A percentile compares a stretch with the other conserved stretches of the same genome.
Evolutionary conservation across 495 filamentous ascomycete genomes (phyloP).

Genomic region (Trichoderma virens): DNA sequence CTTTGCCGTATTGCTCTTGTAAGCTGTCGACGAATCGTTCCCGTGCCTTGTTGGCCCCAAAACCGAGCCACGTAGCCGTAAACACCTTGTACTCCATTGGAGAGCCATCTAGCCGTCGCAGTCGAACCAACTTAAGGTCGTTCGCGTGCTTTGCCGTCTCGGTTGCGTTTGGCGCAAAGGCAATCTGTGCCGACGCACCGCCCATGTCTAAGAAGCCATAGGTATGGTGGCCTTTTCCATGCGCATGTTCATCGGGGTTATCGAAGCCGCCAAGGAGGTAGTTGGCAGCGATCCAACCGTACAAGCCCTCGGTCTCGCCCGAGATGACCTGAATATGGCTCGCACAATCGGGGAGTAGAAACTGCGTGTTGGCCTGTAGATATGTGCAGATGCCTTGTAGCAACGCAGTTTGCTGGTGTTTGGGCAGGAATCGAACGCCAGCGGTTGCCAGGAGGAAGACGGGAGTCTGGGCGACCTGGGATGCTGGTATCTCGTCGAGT

Average conservation of each 20-base stretch:
- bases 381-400: conserved; percentile 78
- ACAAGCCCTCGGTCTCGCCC: conserved; percentile 94
- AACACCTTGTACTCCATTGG: conserved; percentile 80
- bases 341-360: conserved; percentile 82
- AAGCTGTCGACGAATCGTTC: conserved; percentile 69
- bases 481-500: conserved; percentile 65
- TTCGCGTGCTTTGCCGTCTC: conserved; percentile 85
- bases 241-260: conserved; percentile 57
- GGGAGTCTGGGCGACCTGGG: conserved; percentile 75
- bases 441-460: conserved; percentile 94
- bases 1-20: conserved; percentile 47
- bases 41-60: conserved; percentile 87
- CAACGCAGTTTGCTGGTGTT: conserved; percentile 59
- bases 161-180: conserved; percentile 90
- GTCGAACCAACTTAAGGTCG: conserved; percentile 75
- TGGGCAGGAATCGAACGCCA: conserved; percentile 87
- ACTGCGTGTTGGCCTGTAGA: conserved; percentile 67
- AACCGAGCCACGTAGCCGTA: conserved; percentile 92
- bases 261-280: conserved; percentile 94
- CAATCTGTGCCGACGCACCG: conserved; percentile 93
- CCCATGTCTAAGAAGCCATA: conserved; percentile 99
- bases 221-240: conserved; percentile 84
- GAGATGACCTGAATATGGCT: conserved; percentile 91
- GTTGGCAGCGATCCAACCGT: conserved; percentile 99
- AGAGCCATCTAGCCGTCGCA: conserved; percentile 73